Percentiles rank a stretch among this genome's conserved stretches.
Evolutionary conservation across 441 rosid species (phyloP).

Genomic region (Francoa sonchifolia): DNA sequence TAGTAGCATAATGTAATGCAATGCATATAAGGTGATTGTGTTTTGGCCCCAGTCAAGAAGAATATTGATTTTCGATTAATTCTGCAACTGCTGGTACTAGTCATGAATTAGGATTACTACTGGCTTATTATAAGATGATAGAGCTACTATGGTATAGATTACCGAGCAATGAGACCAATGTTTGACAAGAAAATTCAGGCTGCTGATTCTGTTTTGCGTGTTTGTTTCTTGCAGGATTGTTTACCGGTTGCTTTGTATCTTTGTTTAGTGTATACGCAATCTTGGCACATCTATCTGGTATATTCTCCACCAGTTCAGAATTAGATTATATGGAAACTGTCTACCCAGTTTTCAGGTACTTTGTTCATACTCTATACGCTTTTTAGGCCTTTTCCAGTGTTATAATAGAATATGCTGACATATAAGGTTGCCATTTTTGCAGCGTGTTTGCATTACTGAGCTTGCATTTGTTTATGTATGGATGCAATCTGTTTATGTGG

Average conservation of each 20-base stretch:
- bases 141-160: too few species aligned
- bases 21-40: too few species aligned
- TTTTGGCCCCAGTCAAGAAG: too few species aligned
- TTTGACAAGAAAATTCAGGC: background rate
- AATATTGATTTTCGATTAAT: too few species aligned
- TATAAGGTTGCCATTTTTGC: too few species aligned
- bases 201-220: background rate
- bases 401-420: too few species aligned
- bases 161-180: background rate
- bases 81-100: too few species aligned
- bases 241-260: conserved; percentile 85
- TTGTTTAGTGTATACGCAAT: conserved; percentile 66
- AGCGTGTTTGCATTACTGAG: conserved; percentile 84
- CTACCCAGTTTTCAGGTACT: conserved; percentile 93
- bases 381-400: too few species aligned
- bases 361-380: background rate
- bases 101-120: too few species aligned
- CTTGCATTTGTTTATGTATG: conserved; percentile 92
- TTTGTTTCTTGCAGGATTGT: conserved; percentile 49
- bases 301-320: conserved; percentile 40
- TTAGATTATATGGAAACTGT: conserved; percentile 64
- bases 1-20: too few species aligned
- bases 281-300: conserved; percentile 73
- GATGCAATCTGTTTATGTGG: conserved; percentile 93
- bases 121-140: too few species aligned